These are phyloP conservation scores for Leersia perrieri DNA, from an alignment of 176 grass and related monocot genomes.

Conservation along the genomic window DNA sequence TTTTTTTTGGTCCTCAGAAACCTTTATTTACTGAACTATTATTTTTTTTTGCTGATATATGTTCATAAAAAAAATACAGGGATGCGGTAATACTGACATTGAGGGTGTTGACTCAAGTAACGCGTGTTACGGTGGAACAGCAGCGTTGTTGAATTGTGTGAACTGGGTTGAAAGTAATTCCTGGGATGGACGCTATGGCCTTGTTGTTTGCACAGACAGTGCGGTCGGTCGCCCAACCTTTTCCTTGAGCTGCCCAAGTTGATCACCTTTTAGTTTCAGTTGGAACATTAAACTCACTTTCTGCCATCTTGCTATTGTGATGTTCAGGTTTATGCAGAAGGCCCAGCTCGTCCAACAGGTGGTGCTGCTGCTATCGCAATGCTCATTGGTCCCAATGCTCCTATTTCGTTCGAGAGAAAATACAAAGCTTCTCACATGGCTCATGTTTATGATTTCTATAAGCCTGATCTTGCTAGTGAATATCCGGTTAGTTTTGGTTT, in stretches of 20 bases:
- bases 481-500: slow-evolving; percentile 63
- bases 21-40: not conserved
- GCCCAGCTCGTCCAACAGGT: slow-evolving; percentile 72
- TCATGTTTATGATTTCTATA: slow-evolving; percentile 93
- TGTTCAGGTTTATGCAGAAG: slow-evolving; percentile 87
- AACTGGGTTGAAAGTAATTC: slow-evolving; percentile 87
- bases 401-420: slow-evolving; percentile 84
- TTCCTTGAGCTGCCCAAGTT: not conserved
- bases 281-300: not conserved
- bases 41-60: not conserved
- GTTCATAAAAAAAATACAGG: slow-evolving; percentile 49
- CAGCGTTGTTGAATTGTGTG: slow-evolving; percentile 72
- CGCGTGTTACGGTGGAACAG: slow-evolving; percentile 77
- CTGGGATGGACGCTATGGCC: slow-evolving; percentile 82
- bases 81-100: slow-evolving; percentile 71
- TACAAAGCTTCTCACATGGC: slow-evolving; percentile 82
- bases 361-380: slow-evolving; percentile 85
- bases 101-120: slow-evolving; percentile 84
- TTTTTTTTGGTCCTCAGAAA: not conserved
- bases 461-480: slow-evolving; percentile 84
- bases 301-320: not conserved
- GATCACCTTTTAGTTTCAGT: not conserved
- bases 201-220: slow-evolving; percentile 81
- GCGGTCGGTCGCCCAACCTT: slow-evolving; percentile 45
- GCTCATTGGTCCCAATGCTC: slow-evolving; percentile 84